Evolutionary conservation across 2,329 filamentous ascomycete species (phyloP), one percentile per base, ranked within the genome.

Genomic region (Seiridium cupressi): DNA sequence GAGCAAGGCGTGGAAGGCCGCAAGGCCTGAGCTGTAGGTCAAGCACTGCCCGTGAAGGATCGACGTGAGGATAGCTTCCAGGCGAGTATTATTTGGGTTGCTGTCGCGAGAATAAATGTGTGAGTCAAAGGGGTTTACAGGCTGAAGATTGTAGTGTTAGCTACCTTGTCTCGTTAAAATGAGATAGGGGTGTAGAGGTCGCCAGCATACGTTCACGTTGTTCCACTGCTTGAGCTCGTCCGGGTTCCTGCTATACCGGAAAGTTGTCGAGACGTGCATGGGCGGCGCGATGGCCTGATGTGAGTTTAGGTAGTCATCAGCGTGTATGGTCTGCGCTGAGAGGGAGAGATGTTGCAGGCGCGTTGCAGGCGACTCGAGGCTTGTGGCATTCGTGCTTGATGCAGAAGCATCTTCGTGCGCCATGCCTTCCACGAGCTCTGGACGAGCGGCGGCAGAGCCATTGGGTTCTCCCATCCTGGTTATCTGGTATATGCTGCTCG

Each of bases 211-310:
- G 70, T 85, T 84, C 35, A 75, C 66, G 61, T 89, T 84, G 13
- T 72, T 71, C 77, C 78, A 80, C 32, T 72, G 61, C 72, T 62
- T 76, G 51, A 97, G 83, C 35, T 86, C 73, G 5, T 87, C 82
- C 2, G 92, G 91, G 71, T 97, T 83, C 57, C 80, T 76, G 35
- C 82, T 80, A 74, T 97, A 98, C 66, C 92, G 88, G 76, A 92
- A 98, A 13, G 92, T 98, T 10, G 94, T 97, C 63, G 92, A 93
- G 64, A 96, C 87, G 73, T 98, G 94, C 70, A 98, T 82, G 3
- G 94, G 87, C 61, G 95, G 94, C 10, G 94, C 93, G 59, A 98
- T 89, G 71, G 95, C 92, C 55, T 87, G 82, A 66, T 90, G 85
- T 40, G 81, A 77, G 74, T 92, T 91, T 68, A 95, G 83, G 68